Base-by-base conservation (phyloP, 2,329 filamentous ascomycete genomes). In the Phyllachora maydis region DNA sequence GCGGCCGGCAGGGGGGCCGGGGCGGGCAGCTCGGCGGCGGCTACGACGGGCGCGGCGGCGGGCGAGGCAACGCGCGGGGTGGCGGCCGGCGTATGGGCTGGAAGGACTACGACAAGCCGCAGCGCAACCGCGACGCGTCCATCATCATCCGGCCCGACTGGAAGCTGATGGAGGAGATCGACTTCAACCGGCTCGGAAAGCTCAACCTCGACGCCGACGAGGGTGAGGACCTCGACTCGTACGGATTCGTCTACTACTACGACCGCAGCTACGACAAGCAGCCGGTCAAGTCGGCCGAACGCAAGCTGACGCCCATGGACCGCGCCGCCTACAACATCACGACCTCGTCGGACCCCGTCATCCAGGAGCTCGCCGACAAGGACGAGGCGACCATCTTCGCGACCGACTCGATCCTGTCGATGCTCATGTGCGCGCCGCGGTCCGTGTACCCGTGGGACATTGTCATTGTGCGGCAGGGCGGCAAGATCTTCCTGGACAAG, bases 401-500 rank as follows among this genome's bases (percentile, higher is more conserved):
- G 32, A 93, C 88, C 21, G 83, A 93, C 50, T 92, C 75, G 54
- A 83, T 98, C 40, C 68, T 98, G 29, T 95, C 85, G 35, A 95
- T 93, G 82, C 73, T 98, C 40, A 98, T 98, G 88, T 98, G 88
- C 54, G 72, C 88, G 24, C 78, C 88, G 29, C 79, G 90, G 41
- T 92, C 81, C 28, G 79, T 98, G 32, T 95, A 95, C 60, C 83
- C 83, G 20, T 98, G 88, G 88, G 88, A 98, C 51, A 73, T 98
- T 40, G 75, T 98, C 45, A 90, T 98, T 42, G 61, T 81, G 32
- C 73, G 78, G 49, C 81, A 90, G 49, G 81, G 77, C 49, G 78
- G 83, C 68, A 93, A 93, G 67, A 71, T 98, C 51, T 98, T 82
- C 69, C 71, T 98, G 35, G 88, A 98, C 65, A 98, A 98, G 71